Evolutionary conservation across 148 eudicot species (phyloP).

Genomic region (Polygonum maritimum): DNA sequence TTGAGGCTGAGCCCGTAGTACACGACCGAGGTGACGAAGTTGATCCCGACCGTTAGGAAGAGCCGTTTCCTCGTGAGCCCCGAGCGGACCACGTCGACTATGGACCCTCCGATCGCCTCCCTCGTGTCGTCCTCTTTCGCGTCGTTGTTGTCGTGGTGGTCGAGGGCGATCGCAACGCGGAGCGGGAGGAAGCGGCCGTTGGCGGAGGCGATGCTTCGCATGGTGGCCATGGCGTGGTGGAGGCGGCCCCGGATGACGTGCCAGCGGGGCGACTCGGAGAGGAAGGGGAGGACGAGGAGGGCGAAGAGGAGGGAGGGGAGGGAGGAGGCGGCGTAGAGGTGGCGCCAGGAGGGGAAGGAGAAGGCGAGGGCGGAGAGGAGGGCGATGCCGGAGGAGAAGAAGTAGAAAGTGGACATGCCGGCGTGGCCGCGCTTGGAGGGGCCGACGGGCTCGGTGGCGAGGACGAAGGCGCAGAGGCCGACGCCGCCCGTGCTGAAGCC

Average conservation of each 20-base stretch:
- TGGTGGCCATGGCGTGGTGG: slow-evolving; percentile 37
- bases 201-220: slow-evolving; percentile 41
- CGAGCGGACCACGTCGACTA: slow-evolving; percentile 50
- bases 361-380: slow-evolving; percentile 60
- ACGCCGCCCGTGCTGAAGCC: slow-evolving; percentile 80
- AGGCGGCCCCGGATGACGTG: slow-evolving; percentile 53
- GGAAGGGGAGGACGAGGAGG: slow-evolving; percentile 46
- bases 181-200: slow-evolving; percentile 43
- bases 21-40: slow-evolving; percentile 56
- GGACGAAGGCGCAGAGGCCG: slow-evolving; percentile 75
- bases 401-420: slow-evolving; percentile 91
- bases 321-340: slow-evolving; percentile 59
- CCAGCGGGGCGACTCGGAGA: slow-evolving; percentile 90
- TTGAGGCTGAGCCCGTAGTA: slow-evolving; percentile 87
- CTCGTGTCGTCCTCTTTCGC: slow-evolving; percentile 1
- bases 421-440: slow-evolving; percentile 64
- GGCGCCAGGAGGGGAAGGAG: slow-evolving; percentile 54
- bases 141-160: slow-evolving; percentile 16
- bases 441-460: slow-evolving; percentile 76
- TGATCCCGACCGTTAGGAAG: slow-evolving; percentile 48
- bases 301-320: slow-evolving; percentile 64
- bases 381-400: slow-evolving; percentile 71
- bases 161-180: slow-evolving; percentile 39
- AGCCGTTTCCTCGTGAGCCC: slow-evolving; percentile 52
- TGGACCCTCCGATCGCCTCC: slow-evolving; percentile 42